Conservation (phyloP, 805 yeast species). For the Starmerella bombicola region DNA sequence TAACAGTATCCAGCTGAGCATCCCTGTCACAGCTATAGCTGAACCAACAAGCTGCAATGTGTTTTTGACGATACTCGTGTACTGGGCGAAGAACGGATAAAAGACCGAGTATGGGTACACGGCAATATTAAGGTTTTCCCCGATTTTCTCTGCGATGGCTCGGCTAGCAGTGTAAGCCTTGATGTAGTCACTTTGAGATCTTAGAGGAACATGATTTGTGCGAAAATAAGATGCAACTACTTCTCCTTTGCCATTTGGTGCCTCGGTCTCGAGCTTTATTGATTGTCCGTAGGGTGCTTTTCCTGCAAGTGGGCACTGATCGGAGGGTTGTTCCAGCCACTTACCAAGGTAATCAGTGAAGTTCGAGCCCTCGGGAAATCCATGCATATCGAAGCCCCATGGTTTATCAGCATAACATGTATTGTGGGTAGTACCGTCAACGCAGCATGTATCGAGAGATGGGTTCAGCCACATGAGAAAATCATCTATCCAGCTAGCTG, state of each 20-base stretch:
- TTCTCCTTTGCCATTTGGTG: conserved; percentile 34
- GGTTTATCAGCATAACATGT: conserved; percentile 45
- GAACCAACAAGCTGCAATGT: conserved; percentile 41
- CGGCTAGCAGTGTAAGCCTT: conserved; percentile 61
- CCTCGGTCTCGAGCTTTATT: conserved; percentile 32
- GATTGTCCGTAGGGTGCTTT: conserved; percentile 75
- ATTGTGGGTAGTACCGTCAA: conserved; percentile 30
- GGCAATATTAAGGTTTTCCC: conserved; percentile 34
- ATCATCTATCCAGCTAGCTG: conserved; percentile 90
- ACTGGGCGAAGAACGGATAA: conserved; percentile 86
- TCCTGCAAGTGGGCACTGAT: conserved; percentile 91
- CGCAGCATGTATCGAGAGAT: conserved; percentile 70
- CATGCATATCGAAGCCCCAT: conserved; percentile 55
- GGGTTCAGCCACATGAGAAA: conserved; percentile 81
- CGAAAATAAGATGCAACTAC: conserved; percentile 38
- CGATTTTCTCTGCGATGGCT: conserved; percentile 46
- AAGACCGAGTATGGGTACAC: conserved; percentile 88
- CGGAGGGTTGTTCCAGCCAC: conserved; percentile 73
- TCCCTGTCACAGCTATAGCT: conserved; percentile 17
- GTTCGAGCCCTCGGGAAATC: conserved; percentile 64
- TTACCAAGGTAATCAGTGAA: conserved; percentile 60
- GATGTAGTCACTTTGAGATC: conserved; percentile 76
- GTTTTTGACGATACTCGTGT: conserved; percentile 48
- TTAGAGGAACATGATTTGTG: conserved; percentile 62
- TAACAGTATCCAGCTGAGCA: conserved; percentile 43